A percentile compares a stretch with the other conserved stretches of the same genome.
Evolutionary conservation across 345 rosid genomes (phyloP).

Genomic region (Turnera subulata): DNA sequence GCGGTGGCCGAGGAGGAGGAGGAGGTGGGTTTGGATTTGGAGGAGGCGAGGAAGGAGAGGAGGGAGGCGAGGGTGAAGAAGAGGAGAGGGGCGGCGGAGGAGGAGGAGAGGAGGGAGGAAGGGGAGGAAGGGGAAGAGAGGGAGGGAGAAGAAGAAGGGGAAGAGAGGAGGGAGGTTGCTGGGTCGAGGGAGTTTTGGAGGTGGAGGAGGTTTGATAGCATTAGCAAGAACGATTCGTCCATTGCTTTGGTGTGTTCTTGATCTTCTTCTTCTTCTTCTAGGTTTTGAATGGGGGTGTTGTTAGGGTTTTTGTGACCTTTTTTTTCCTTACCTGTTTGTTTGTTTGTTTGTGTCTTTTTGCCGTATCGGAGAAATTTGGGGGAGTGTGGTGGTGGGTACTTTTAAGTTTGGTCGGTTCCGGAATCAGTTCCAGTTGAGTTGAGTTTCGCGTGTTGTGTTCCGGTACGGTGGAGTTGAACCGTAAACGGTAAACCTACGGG

Average conservation of each 20-base stretch:
- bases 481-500: too few relatives aligned
- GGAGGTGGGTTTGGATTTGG: constrained; percentile 17
- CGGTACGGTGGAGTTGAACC: too few relatives aligned
- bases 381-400: too few relatives aligned
- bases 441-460: too few relatives aligned
- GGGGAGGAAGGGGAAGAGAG: constrained; percentile 27
- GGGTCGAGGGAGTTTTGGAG: constrained; percentile 87
- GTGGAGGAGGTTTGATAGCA: constrained; percentile 89
- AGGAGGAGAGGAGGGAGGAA: constrained; percentile 33
- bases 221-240: constrained; percentile 82
- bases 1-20: constrained; percentile 6
- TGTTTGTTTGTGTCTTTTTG: too few relatives aligned
- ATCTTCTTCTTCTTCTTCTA: too few relatives aligned
- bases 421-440: too few relatives aligned
- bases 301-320: constrained; percentile 29
- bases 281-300: neutral
- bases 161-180: constrained; percentile 53
- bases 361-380: too few relatives aligned
- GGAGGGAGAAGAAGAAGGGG: constrained; percentile 39
- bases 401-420: too few relatives aligned
- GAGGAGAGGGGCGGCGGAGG: constrained; percentile 33
- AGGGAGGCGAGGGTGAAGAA: constrained; percentile 36
- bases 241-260: constrained; percentile 27
- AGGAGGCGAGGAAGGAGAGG: constrained; percentile 36
- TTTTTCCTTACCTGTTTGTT: too few relatives aligned